Conservation (phyloP, 2,329 filamentous ascomycete species). For the Aspergillus melleus region DNA sequence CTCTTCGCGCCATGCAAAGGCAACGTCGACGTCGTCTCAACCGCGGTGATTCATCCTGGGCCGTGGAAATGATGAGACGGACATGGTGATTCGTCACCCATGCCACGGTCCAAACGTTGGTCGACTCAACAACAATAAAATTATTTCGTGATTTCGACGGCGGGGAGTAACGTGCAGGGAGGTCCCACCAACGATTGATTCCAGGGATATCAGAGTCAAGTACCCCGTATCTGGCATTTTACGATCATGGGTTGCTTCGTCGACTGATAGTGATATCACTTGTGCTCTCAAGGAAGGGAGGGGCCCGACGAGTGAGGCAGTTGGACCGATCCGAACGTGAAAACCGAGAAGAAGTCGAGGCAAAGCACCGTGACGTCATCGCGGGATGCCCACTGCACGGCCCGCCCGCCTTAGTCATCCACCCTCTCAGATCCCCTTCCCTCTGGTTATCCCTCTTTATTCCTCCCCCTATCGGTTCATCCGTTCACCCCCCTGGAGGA, state of each 20-base stretch:
- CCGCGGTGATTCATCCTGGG: not conserved
- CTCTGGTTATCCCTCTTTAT: no score
- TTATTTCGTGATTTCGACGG: not conserved
- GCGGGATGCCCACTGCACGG: not conserved
- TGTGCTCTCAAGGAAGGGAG: no score
- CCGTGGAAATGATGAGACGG: slow-evolving; percentile 1
- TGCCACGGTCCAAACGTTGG: slow-evolving; percentile 9
- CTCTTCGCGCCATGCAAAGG: not conserved
- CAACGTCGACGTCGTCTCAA: not conserved
- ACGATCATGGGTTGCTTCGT: no score
- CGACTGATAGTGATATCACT: no score
- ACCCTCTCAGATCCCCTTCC: not conserved
- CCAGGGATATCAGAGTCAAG: no score
- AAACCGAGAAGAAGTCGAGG: not conserved
- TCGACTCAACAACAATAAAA: slow-evolving; percentile 2
- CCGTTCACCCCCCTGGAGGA: not conserved
- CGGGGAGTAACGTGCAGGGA: slow-evolving; percentile 9
- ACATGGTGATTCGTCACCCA: slow-evolving; percentile 12
- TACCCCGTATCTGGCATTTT: no score
- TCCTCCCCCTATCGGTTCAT: no score
- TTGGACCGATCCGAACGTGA: not conserved
- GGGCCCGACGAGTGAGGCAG: not conserved
- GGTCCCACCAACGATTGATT: not conserved
- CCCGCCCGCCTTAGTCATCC: not conserved
- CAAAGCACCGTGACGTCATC: slow-evolving; percentile 5